Base-by-base conservation (phyloP, 2,329 filamentous ascomycete genomes). In the Xylaria sp. region DNA sequence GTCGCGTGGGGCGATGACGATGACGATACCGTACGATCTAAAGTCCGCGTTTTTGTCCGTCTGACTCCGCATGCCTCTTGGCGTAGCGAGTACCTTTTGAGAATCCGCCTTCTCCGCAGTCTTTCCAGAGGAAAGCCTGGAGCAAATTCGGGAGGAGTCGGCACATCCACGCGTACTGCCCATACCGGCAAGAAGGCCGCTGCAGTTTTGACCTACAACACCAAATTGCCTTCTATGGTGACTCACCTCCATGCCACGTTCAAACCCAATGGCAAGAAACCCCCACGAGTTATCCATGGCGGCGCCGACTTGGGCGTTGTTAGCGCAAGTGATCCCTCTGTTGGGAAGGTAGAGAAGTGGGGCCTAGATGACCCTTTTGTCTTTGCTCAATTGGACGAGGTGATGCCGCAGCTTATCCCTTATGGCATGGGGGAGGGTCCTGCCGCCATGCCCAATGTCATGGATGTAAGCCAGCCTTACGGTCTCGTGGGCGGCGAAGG, bases 1-100 rank as follows among this genome's bases (percentile, higher is more conserved):
- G 79, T 80, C 23, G 75, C 81, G 1, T 82, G 82, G 74, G 83
- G 85, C 25, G 80, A 83, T 28, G 82, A 88, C 43, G 79, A 81
- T 55, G 80, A 82, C 63, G 89, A 89, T 75, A 80, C 79, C 64
- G 83, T 94, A 54, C 88, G 89, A 33, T 91, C 92, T 0, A 92
- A 96, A 77, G 88, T 89, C 74, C 92, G 94, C 54, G 88, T 89
- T 72, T 99, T 98, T 77, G 89, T 92, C 18, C 90, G 94, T 52
- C 86, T 99, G 64, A 97, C 93, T 10, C 86, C 90, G 3, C 82
- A 94, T 70, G 92, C 94, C n/a, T 96, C 94, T 9, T 98, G 96
- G 95, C 89, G 95, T 74, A 98, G 93, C 80, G 96, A 99, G 80
- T 99, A 98, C 77, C 91, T 98, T 57, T 83, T 97, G 66, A 88